Evolutionary conservation across 805 yeast genomes (phyloP), one percentile per base, ranked within the genome.

Genomic region (Blastobotrys attinorum): DNA sequence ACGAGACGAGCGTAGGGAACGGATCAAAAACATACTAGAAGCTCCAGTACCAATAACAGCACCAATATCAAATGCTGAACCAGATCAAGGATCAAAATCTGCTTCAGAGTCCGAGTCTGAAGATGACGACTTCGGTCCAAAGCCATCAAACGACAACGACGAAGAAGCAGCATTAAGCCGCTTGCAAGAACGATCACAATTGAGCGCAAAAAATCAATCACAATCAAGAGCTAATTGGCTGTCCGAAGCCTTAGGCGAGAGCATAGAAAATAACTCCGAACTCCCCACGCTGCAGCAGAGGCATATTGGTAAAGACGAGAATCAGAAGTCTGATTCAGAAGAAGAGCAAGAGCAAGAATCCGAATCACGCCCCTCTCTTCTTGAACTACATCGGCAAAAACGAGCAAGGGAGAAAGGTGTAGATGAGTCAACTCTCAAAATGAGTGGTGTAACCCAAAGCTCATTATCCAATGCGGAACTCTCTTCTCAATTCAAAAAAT

Each of bases 151-250:
- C 2, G 36, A 16, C 7, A 41, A 20, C 3, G n/a, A 17, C 10
- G 45, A 44, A 5, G 47, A 42, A 6, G 43, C 16, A n/a, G 49
- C 42, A 8, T 51, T 50, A 31, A 22, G n/a, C n/a, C n/a, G n/a
- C n/a, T n/a, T n/a, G n/a, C n/a, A n/a, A n/a, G n/a, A n/a, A n/a
- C n/a, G n/a, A n/a, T n/a, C n/a, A n/a, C n/a, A n/a, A n/a, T n/a
- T n/a, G n/a, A n/a, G n/a, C n/a, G n/a, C n/a, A n/a, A n/a, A n/a
- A n/a, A n/a, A n/a, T n/a, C n/a, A n/a, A n/a, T n/a, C n/a, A n/a
- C n/a, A n/a, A n/a, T n/a, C n/a, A n/a, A n/a, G n/a, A n/a, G n/a
- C 53, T 2, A 32, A 42, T 29, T 51, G 54, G 53, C 36, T 51
- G 40, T 38, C 42, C 25, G 33, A 36, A 10, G 56, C 56, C 6